Base-by-base conservation (phyloP, 2,329 filamentous ascomycete species). In the Exophiala xenobiotica region DNA sequence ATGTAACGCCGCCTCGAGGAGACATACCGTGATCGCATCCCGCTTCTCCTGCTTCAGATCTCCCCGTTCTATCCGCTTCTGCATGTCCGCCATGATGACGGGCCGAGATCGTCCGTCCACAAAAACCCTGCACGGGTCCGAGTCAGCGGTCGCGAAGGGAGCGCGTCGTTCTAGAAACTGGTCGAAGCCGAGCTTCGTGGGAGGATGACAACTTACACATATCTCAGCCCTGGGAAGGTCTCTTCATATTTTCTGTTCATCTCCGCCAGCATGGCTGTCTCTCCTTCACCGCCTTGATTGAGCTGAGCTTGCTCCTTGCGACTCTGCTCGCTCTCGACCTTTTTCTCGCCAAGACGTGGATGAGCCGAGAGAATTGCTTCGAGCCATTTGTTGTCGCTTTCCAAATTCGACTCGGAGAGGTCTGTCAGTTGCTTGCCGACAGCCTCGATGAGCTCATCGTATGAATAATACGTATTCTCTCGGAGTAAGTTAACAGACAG, bases 21-120 rank as follows among this genome's bases (percentile, higher is more conserved):
- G 33, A 47, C 5, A 20, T 16, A 90, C 89, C 77, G 86, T 78
- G 43, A 96, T 85, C 4, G 82, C 88, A 60, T 87, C 87, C 49
- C 74, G 68, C 55, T 90, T 81, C 71, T 96, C 91, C 12, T 74
- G 74, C 19, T 75, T 70, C 45, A 84, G 74, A 66, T 92, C 80
- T 1, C 78, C 83, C 46, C 85, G 74, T 12, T 77, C 79, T 63
- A 96, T 95, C 46, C 91, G 78, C 46, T 71, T 67, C 56, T 79
- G 79, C 88, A 96, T 95, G 63, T 96, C 85, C 56, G 81, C 76
- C 85, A 96, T 89, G 49, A 96, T 86, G 55, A 81, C 80, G 1
- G 80, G 77, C 50, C 90, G 77, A 33, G 81, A 78, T 40, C 91
- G 79, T 0, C 89, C 90, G 67, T 95, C 91, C 49, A 96, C 92